Evolutionary conservation across 2,329 filamentous ascomycete species (phyloP).

Genomic region (Pestalotiopsis sp.): DNA sequence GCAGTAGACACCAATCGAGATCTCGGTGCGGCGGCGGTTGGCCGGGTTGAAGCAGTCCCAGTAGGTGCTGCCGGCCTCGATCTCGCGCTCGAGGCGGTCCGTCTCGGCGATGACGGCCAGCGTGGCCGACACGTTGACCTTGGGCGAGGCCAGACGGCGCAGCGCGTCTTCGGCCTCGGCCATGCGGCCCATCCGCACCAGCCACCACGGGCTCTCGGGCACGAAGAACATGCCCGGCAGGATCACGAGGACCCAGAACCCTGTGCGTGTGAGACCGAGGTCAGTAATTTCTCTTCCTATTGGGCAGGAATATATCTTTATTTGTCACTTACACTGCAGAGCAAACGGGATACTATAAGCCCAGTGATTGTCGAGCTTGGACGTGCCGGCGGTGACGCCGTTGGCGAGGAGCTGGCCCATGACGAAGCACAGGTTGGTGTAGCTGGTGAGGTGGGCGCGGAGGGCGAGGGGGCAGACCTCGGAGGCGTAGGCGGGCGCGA

Average conservation of each 20-base stretch:
- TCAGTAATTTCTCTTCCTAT: not conserved
- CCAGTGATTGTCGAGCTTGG: slow-evolving; percentile 45
- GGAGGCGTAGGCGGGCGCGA: slow-evolving; percentile 61
- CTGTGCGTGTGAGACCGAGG: not conserved
- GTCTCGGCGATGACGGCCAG: slow-evolving; percentile 62
- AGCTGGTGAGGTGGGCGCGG: slow-evolving; percentile 60
- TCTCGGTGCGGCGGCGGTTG: slow-evolving; percentile 57
- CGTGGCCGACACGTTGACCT: slow-evolving; percentile 50
- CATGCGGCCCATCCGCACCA: slow-evolving; percentile 44
- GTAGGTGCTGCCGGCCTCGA: slow-evolving; percentile 52
- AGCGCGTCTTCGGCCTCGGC: slow-evolving; percentile 45
- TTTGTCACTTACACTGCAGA: slow-evolving; percentile 41
- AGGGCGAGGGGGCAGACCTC: slow-evolving; percentile 64
- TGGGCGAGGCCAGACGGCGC: slow-evolving; percentile 45
- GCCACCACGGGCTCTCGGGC: slow-evolving; percentile 55
- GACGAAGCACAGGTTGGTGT: slow-evolving; percentile 65
- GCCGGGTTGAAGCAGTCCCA: slow-evolving; percentile 52
- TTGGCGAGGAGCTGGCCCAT: slow-evolving; percentile 62
- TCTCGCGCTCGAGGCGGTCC: slow-evolving; percentile 56
- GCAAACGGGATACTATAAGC: slow-evolving; percentile 53
- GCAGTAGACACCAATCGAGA: slow-evolving; percentile 63
- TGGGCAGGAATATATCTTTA: not conserved
- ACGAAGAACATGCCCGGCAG: slow-evolving; percentile 48
- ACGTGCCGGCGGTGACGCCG: slow-evolving; percentile 46
- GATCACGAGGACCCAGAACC: slow-evolving; percentile 50